Evolutionary conservation across 2,329 filamentous ascomycete species (phyloP), one percentile per base, ranked within the genome.

Genomic region (Beauveria sp.): DNA sequence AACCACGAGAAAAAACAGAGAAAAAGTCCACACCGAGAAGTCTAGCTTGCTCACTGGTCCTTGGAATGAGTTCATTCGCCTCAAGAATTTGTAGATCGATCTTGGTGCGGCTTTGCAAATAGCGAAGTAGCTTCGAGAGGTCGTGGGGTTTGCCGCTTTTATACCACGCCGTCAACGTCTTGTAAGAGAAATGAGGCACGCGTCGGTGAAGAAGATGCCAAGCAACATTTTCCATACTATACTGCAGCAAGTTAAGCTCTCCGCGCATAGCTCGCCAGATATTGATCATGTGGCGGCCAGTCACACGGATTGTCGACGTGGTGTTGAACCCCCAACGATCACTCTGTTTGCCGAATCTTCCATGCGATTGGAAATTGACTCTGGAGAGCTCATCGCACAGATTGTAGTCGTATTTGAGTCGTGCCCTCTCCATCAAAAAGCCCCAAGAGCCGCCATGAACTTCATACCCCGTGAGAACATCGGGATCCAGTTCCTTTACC

Each of bases 21-120:
- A 93, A 96, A 76, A 99, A 99, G 74, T 99, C 94, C 0, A 97
- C 89, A 0, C 94, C 94, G 3, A 99, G 81, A 12, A 99, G 79
- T 12, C 94, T 87, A 9, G 94, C 94, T 73, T 99, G 94, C 72
- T 99, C 94, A 67, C 92, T 96, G 0, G 92, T 97, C 59, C 93
- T 84, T 1, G 92, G 79, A 43, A 97, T 86, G 24, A 97, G 79
- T 70, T 97, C 94, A 66, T 96, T 97, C 9, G 87, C 84, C 64
- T 96, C 92, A 0, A 99, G 79, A 20, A 99, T 93, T 64, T 96
- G 89, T n/a, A 97, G 79, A 67, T 97, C 87, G 55, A 97, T 80
- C 67, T 88, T 85, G 0, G 91, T 88, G 20, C 92, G 84, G 3
- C 81, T 84, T 20, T 88, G 73, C 68, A 92, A 96, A 68, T 99